Evolutionary conservation across 805 yeast species (phyloP), one percentile per base, ranked within the genome.

Genomic region (Wickerhamiella azymoides): DNA sequence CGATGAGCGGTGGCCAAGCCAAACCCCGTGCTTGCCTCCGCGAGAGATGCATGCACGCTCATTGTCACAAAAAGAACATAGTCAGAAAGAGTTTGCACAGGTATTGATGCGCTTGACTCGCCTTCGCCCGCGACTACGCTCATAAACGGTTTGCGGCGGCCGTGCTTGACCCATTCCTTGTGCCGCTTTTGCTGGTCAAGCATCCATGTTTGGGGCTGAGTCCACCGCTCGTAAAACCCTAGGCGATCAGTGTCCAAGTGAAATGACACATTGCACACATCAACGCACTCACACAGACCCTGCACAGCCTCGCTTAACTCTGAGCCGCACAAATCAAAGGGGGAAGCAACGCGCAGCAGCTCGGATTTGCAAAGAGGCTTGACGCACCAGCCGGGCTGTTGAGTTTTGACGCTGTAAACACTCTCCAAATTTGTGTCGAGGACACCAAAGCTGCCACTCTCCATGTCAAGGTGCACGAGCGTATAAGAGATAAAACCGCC

Each of bases 351-450:
- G 13, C 14, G n/a, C 32, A 35, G 2, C 18, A 26, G 24, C 11
- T 14, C 33, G 3, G 33, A 9, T 14, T 25, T 35, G 14, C 24
- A 10, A 3, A 42, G 6, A 2, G 36, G 33, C 28, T 26, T 38
- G 8, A 42, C 28, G 36, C 35, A 27, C 45, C 45, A 42, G 14
- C 45, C 45, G n/a, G 36, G 25, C 35, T 42, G 45, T 40, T 42
- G 45, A 24, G 36, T 36, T n/a, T 36, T 36, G 6, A 17, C 17
- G 2, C 33, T 8, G 27, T 42, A 36, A 6, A 36, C 25, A 5
- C 11, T 10, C 28, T 42, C 27, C 13, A 36, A 27, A 7, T 36
- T 26, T 2, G 17, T 10, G 13, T 27, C 28, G 2, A 35, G 4
- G 2, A 42, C 13, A n/a, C 45, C 45, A 42, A 42, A 42, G 6